Base-by-base conservation (phyloP, 2,329 filamentous ascomycete genomes). In the Aspergillus calidoustus region DNA sequence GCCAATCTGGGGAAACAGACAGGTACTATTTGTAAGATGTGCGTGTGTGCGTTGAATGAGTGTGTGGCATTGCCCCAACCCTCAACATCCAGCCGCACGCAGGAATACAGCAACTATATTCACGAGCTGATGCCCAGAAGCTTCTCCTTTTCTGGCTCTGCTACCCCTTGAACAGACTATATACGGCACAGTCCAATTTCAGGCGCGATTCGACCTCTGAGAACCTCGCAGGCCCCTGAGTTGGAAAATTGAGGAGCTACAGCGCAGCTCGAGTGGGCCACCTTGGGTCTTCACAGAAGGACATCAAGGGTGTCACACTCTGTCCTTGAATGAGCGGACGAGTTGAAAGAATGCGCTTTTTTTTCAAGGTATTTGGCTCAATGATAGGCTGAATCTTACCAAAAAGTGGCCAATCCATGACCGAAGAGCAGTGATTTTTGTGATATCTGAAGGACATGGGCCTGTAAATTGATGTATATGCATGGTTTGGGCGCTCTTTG, bases 1-100 rank as follows among this genome's bases (percentile, higher is more conserved):
- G 62, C 68, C 63, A 67, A 70, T 67, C 71, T 69, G 68, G 67
- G 69, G 70, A 71, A 67, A 69, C 64, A 65, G 71, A 66, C 67
- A 69, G 69, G 66, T 66, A 59, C 57, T 64, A 66, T 71, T 64
- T 57, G 65, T 64, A 67, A 70, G 66, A 57, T 53, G 64, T 68
- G 67, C 62, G 65, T 66, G 64, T 67, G 64, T 60, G 48, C 61
- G 50, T 58, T 66, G 59, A 46, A 51, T 64, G 60, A 61, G 64
- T 66, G 66, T 65, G 66, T 68, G 65, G 66, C 66, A 68, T 68
- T 68, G 61, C 41, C 51, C 43, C 23, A 34, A 31, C 57, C 60
- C 56, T 44, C 53, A 59, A 56, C 62, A 54, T 63, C 60, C 64
- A 65, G 60, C 43, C 57, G 57, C 65, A 64, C 61, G 61, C 60